phyloP scores from a whole-genome alignment of 306 rosid species.

The Ceratonia siliqua region DNA sequence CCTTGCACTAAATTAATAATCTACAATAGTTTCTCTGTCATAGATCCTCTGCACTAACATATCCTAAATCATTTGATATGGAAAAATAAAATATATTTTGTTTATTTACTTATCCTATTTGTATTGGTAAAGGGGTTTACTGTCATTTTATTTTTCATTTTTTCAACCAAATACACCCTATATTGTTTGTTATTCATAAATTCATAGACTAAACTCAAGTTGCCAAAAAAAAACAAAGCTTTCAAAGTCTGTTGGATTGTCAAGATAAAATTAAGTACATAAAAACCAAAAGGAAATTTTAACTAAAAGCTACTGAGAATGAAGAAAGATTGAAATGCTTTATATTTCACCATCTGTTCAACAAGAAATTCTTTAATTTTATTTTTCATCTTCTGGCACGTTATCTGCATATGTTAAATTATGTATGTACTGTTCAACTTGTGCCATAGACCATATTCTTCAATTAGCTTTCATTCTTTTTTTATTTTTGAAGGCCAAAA shows the following conservation, averaged over 20 bases:
- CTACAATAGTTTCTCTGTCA: too few species aligned
- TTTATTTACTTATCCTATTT: too few species aligned
- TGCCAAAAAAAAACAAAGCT: conserved; percentile 12
- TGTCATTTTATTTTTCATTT: background rate
- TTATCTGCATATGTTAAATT: background rate
- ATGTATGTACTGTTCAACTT: conserved; percentile 31
- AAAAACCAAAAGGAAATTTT: conserved; percentile 40
- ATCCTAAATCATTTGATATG: too few species aligned
- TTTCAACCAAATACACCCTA: conserved; percentile 1
- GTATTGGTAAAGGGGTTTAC: too few species aligned
- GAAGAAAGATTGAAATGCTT: conserved; percentile 42
- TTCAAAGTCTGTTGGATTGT: conserved; percentile 10
- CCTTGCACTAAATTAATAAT: background rate
- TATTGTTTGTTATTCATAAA: too few species aligned
- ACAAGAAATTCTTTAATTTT: conserved; percentile 18
- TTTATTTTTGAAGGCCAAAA: conserved; percentile 27
- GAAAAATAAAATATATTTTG: too few species aligned
- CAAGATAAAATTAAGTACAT: conserved; percentile 22
- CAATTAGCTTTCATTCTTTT: conserved; percentile 14
- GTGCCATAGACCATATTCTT: conserved; percentile 34
- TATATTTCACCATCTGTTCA: conserved; percentile 31
- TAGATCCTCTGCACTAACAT: too few species aligned
- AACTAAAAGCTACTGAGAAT: conserved; percentile 32
- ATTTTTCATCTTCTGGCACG: conserved; percentile 32
- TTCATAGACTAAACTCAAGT: conserved; percentile 17